These are phyloP conservation scores for Tuber microsphaerosporum DNA, from an alignment of 495 filamentous ascomycete genomes.

Conservation along the genomic window DNA sequence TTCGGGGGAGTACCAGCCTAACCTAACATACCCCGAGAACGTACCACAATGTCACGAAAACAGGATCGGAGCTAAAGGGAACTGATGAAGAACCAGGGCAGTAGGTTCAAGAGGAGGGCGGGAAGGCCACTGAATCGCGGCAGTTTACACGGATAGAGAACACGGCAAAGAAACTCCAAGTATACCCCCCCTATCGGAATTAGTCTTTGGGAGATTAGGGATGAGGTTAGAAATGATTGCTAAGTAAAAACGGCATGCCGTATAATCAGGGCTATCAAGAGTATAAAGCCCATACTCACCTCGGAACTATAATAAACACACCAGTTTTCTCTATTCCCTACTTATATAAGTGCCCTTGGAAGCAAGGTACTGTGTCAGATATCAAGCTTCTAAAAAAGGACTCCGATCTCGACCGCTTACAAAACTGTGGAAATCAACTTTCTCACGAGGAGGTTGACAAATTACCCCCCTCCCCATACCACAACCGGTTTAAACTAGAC, in stretches of 20 bases:
- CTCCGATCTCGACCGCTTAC: background rate
- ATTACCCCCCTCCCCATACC: background rate
- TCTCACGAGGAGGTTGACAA: background rate
- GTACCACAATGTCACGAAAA: no score
- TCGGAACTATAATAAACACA: background rate
- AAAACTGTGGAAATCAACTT: background rate
- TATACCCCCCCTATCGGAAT: background rate
- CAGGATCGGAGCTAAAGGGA: background rate
- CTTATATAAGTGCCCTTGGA: background rate
- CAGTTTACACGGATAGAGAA: no score
- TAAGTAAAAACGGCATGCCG: background rate
- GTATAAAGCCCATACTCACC: background rate
- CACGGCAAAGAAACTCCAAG: background rate
- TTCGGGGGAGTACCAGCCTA: no score
- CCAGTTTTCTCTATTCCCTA: background rate
- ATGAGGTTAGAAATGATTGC: background rate
- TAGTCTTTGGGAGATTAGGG: background rate
- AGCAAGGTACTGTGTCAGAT: background rate
- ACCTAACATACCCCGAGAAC: no score
- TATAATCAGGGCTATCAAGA: background rate
- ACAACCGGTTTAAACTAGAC: background rate
- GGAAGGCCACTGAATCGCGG: no score
- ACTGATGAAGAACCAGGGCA: no score
- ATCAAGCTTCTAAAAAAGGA: slow-evolving; percentile 3
- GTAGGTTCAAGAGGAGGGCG: no score